A percentile compares a stretch with the other conserved stretches of the same genome.
These are phyloP conservation scores for Vitellaria paradoxa DNA, from an alignment of 179 eudicot genomes.

Conservation along the genomic window DNA sequence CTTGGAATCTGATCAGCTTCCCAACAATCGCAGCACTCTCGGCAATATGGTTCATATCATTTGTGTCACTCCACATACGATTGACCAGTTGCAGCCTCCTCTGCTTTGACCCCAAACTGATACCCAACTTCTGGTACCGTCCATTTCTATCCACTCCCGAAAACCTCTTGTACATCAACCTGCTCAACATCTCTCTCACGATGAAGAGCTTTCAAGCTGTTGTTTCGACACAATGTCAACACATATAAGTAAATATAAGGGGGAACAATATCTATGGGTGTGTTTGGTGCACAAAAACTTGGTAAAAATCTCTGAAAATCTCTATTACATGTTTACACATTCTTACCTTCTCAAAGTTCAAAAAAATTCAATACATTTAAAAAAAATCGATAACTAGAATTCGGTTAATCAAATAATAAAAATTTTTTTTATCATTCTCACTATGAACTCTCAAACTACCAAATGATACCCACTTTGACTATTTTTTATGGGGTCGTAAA, in stretches of 20 bases:
- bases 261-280: too few relatives aligned
- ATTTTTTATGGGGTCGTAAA: too few relatives aligned
- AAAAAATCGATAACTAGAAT: too few relatives aligned
- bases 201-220: constrained; percentile 67
- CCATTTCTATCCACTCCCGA: constrained; percentile 58
- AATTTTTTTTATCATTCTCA: too few relatives aligned
- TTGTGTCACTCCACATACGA: constrained; percentile 57
- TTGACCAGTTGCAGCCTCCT: constrained; percentile 64
- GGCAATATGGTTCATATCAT: constrained; percentile 41
- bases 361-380: too few relatives aligned
- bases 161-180: constrained; percentile 63
- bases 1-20: constrained; percentile 66
- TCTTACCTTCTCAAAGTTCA: too few relatives aligned
- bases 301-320: too few relatives aligned
- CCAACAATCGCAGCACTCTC: constrained; percentile 71
- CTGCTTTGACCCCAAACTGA: constrained; percentile 52
- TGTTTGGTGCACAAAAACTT: too few relatives aligned
- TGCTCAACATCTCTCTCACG: constrained; percentile 69
- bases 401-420: too few relatives aligned
- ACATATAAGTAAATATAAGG: not conserved
- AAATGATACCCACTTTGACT: too few relatives aligned
- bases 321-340: too few relatives aligned
- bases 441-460: too few relatives aligned
- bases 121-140: constrained; percentile 70
- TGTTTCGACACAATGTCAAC: not conserved